phyloP scores from a whole-genome alignment of 2,329 filamentous ascomycete genomes.

The Calonectria montana region DNA sequence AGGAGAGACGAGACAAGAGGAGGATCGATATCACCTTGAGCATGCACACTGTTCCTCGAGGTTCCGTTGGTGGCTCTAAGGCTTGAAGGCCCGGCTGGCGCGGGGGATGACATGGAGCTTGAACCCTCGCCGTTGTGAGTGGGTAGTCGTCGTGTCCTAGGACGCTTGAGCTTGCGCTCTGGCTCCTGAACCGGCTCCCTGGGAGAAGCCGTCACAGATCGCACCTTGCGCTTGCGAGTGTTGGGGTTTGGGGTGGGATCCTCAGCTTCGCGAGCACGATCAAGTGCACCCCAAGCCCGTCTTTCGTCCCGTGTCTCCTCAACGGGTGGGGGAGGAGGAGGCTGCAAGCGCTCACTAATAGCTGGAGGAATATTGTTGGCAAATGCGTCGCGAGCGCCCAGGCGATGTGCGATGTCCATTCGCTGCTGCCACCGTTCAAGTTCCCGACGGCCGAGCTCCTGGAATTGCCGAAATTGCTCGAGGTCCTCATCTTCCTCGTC shows the following conservation, averaged over 20 bases:
- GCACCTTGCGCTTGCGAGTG: slow-evolving; percentile 78
- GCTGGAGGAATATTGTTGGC: slow-evolving; percentile 67
- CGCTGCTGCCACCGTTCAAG: slow-evolving; percentile 85
- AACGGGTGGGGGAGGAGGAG: slow-evolving; percentile 64
- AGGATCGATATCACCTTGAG: slow-evolving; percentile 62
- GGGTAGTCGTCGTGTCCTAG: slow-evolving; percentile 77
- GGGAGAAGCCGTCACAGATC: slow-evolving; percentile 78
- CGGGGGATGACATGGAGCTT: slow-evolving; percentile 51
- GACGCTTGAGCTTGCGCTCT: slow-evolving; percentile 87
- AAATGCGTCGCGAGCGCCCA: slow-evolving; percentile 81
- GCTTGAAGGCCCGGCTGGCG: slow-evolving; percentile 45
- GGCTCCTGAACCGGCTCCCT: slow-evolving; percentile 75
- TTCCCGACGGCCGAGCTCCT: slow-evolving; percentile 67
- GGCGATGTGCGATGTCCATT: slow-evolving; percentile 81
- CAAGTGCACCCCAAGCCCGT: slow-evolving; percentile 89
- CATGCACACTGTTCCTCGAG: slow-evolving; percentile 11
- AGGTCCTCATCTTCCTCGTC: slow-evolving; percentile 78
- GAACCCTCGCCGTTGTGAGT: slow-evolving; percentile 60
- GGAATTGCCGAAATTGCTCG: slow-evolving; percentile 64
- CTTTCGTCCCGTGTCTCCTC: slow-evolving; percentile 83
- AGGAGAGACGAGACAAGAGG: slow-evolving; percentile 89
- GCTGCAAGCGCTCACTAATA: slow-evolving; percentile 72
- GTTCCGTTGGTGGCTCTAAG: slow-evolving; percentile 33
- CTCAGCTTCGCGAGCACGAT: slow-evolving; percentile 81
- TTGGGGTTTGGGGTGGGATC: slow-evolving; percentile 59